These are phyloP conservation scores for Populus nigra DNA, from an alignment of 345 rosid species.

Conservation along the genomic window DNA sequence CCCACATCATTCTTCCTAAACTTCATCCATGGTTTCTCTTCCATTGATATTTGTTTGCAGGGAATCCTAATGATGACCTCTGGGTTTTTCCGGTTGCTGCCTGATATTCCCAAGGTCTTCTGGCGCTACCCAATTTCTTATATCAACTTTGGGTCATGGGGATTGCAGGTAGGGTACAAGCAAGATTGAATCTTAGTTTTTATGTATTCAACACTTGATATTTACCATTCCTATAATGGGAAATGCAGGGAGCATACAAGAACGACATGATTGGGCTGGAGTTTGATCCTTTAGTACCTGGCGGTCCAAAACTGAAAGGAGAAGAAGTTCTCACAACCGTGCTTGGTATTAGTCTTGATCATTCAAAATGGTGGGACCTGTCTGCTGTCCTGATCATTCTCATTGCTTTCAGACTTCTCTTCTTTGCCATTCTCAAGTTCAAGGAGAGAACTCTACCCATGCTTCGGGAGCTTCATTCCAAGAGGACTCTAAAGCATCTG, in stretches of 20 bases:
- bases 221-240: background rate
- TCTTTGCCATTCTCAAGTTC: slow-evolving; percentile 65
- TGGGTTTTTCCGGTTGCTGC: slow-evolving; percentile 43
- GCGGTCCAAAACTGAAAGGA: slow-evolving; percentile 60
- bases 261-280: slow-evolving; percentile 74
- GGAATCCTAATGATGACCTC: slow-evolving; percentile 51
- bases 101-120: slow-evolving; percentile 46
- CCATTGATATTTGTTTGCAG: slow-evolving; percentile 19
- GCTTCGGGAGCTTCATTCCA: slow-evolving; percentile 45
- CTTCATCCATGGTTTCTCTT: background rate
- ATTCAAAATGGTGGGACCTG: slow-evolving; percentile 92
- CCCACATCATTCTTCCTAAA: background rate
- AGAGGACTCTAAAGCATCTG: slow-evolving; percentile 57
- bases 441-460: slow-evolving; percentile 66
- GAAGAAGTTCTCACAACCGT: slow-evolving; percentile 46
- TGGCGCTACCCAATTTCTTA: slow-evolving; percentile 58
- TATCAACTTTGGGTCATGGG: slow-evolving; percentile 51
- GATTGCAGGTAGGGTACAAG: slow-evolving; percentile 37
- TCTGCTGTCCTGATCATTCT: slow-evolving; percentile 51
- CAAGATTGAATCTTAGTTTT: background rate
- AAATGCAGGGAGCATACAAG: slow-evolving; percentile 70
- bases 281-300: slow-evolving; percentile 66
- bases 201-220: background rate
- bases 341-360: slow-evolving; percentile 45
- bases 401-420: slow-evolving; percentile 57